Conservation (phyloP, 257 asterid species). For the Solanum verrucosum region DNA sequence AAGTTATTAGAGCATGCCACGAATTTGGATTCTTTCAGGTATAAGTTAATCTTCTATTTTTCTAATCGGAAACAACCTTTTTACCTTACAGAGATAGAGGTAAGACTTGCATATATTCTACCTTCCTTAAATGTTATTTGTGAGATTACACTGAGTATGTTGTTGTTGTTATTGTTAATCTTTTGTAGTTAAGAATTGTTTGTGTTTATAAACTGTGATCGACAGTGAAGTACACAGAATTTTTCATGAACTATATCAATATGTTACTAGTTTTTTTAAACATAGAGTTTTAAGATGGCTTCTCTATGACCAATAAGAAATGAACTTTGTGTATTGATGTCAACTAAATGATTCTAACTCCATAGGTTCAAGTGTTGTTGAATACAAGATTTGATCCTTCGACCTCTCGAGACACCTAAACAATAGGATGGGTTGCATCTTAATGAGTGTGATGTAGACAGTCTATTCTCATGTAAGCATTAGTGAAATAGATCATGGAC, state of each 20-base stretch:
- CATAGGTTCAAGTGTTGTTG: neutral
- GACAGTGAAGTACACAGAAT: neutral
- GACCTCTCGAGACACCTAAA: no score
- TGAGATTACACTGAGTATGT: neutral
- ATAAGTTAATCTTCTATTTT: neutral
- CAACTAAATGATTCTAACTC: no score
- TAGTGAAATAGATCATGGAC: neutral
- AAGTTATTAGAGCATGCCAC: conserved; percentile 36
- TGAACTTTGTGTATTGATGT: neutral
- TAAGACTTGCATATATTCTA: neutral
- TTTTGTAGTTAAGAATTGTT: neutral
- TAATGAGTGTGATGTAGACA: neutral
- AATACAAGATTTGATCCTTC: neutral
- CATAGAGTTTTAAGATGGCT: neutral
- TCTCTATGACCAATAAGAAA: neutral
- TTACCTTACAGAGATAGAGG: neutral
- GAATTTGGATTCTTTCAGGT: conserved; percentile 51
- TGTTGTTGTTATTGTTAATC: no score
- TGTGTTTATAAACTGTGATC: neutral
- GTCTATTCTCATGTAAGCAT: neutral
- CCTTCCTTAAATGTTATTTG: accelerated
- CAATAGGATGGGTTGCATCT: neutral
- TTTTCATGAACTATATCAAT: neutral
- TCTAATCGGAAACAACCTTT: neutral
- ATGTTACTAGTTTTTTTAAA: neutral